Percentiles rank a stretch among this genome's conserved stretches.
Evolutionary conservation across 208 protist genomes (phyloP).

Genomic region (Trypanosoma avium): DNA sequence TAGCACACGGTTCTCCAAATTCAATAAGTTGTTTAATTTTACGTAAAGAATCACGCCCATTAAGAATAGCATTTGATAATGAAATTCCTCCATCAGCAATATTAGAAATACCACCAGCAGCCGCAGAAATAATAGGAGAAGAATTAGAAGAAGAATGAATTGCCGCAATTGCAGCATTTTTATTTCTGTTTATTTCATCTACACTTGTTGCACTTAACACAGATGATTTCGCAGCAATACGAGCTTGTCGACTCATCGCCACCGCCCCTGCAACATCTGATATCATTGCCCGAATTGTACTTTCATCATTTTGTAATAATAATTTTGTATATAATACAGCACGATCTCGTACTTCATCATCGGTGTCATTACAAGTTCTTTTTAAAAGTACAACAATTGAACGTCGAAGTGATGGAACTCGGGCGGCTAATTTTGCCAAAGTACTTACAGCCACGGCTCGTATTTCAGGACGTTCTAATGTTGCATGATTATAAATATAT

Average conservation of each 20-base stretch:
- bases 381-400: constrained; percentile 91
- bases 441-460: constrained; percentile 96
- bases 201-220: constrained; percentile 16
- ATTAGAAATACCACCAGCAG: not conserved
- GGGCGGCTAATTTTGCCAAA: constrained; percentile 96
- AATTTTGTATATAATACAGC: constrained; percentile 92
- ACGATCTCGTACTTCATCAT: constrained; percentile 99
- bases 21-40: constrained; percentile 65
- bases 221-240: constrained; percentile 24
- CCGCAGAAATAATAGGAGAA: no score
- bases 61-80: constrained; percentile 40
- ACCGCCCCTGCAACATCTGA: constrained; percentile 70
- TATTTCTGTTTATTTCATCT: constrained; percentile 15
- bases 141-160: no score
- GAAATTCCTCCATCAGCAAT: not conserved
- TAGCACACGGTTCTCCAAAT: constrained; percentile 64
- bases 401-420: constrained; percentile 76
- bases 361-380: constrained; percentile 92
- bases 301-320: constrained; percentile 78
- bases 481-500: constrained; percentile 98
- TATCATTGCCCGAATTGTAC: constrained; percentile 61
- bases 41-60: constrained; percentile 67
- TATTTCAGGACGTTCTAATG: constrained; percentile 93
- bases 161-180: not conserved
- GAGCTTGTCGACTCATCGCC: constrained; percentile 29